These are phyloP conservation scores for Glaciozyma martinii DNA, from an alignment of 768 basidiomycete species.

Conservation along the genomic window DNA sequence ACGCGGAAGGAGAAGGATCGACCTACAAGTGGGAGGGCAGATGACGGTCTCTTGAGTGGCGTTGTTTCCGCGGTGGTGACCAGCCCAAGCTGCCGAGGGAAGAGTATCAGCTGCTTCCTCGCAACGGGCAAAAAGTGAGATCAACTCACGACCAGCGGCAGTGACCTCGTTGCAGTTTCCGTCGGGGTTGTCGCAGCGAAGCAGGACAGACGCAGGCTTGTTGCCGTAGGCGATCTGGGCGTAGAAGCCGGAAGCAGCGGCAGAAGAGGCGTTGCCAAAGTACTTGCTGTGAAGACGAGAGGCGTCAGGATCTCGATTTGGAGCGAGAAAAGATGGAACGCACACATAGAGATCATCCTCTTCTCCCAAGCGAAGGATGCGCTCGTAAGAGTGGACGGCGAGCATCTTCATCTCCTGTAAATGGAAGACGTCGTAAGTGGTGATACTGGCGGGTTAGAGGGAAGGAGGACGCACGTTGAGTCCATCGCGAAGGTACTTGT, in stretches of 20 bases:
- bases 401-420: constrained; percentile 10
- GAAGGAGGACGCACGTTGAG: constrained; percentile 2
- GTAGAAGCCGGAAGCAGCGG: constrained; percentile 14
- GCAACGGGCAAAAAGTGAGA: no score
- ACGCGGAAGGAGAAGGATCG: not conserved
- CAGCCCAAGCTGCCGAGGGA: constrained; percentile 10
- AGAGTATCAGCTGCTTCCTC: no score
- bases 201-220: constrained; percentile 7
- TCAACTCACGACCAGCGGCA: not conserved
- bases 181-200: constrained; percentile 3
- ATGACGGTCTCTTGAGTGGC: constrained; percentile 20
- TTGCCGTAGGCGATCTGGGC: constrained; percentile 16
- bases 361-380: constrained; percentile 17
- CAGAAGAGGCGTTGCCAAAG: constrained; percentile 18
- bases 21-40: constrained; percentile 18
- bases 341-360: constrained; percentile 12
- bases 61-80: constrained; percentile 18
- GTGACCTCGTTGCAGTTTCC: constrained; percentile 4
- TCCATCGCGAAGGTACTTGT: constrained; percentile 14
- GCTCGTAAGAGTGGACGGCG: constrained; percentile 17
- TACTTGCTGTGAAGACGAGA: not conserved
- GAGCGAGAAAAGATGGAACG: no score
- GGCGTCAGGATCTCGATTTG: not conserved
- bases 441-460: no score
- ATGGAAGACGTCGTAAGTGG: no score